phyloP scores from a whole-genome alignment of 179 eudicot species.

The Monotropa hypopitys region DNA sequence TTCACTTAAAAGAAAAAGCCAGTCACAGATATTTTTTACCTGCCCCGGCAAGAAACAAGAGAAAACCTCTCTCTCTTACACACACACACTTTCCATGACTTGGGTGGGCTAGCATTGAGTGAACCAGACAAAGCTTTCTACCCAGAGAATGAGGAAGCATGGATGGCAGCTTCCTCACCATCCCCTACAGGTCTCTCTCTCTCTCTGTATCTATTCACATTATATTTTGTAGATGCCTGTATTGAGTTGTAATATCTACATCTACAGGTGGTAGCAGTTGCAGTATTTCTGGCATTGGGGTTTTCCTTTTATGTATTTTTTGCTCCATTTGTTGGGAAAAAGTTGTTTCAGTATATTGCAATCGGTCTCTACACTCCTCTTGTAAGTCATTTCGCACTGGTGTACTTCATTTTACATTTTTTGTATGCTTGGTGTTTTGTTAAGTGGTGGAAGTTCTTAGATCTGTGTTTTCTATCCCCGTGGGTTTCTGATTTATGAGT shows the following conservation, averaged over 20 bases:
- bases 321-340: conserved; percentile 95
- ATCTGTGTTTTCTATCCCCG: conserved; percentile 31
- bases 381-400: conserved; percentile 32
- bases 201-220: background rate
- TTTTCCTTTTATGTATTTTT: conserved; percentile 98
- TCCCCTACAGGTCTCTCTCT: conserved; percentile 72
- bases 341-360: conserved; percentile 65
- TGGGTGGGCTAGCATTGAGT: conserved; percentile 22
- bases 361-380: conserved; percentile 97
- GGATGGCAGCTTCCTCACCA: conserved; percentile 99
- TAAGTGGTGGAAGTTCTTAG: conserved; percentile 22
- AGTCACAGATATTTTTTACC: background rate
- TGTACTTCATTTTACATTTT: background rate
- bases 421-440: background rate
- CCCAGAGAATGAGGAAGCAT: conserved; percentile 73
- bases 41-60: background rate
- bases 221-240: background rate
- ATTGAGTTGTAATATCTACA: conserved; percentile 6
- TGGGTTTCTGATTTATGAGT: conserved; percentile 9
- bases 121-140: conserved; percentile 15
- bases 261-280: conserved; percentile 90
- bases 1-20: too few species aligned
- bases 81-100: conserved; percentile 8
- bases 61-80: conserved; percentile 7
- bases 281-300: conserved; percentile 94